These are phyloP conservation scores for Euphorbia schlechtendalii DNA, from an alignment of 441 rosid genomes.

Conservation along the genomic window DNA sequence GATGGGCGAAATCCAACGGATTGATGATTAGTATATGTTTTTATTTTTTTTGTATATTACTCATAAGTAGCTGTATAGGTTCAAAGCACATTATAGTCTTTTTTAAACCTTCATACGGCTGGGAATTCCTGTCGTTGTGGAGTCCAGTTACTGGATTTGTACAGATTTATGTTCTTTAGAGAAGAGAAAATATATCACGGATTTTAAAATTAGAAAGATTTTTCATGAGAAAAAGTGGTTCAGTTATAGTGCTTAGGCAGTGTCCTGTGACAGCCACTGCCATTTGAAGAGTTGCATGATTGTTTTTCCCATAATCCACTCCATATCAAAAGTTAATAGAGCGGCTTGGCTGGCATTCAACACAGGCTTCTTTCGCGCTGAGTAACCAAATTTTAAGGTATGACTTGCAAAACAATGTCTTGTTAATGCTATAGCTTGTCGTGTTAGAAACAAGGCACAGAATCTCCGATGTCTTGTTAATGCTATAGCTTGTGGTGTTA, in stretches of 20 bases:
- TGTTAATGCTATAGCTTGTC: too few species aligned
- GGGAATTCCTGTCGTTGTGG: not conserved
- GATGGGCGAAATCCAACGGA: conserved; percentile 79
- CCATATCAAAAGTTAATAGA: conserved; percentile 51
- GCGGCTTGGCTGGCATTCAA: too few species aligned
- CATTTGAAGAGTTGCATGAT: conserved; percentile 52
- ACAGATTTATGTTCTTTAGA: not conserved
- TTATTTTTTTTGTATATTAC: not conserved
- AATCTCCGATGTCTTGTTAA: too few species aligned
- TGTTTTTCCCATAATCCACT: conserved; percentile 73
- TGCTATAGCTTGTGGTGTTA: too few species aligned
- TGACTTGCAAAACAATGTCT: too few species aligned
- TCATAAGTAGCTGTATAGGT: not conserved
- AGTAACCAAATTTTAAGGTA: too few species aligned
- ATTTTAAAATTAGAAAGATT: too few species aligned
- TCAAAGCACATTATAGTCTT: not conserved
- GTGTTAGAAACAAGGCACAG: too few species aligned
- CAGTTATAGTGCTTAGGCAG: too few species aligned
- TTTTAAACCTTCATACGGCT: not conserved
- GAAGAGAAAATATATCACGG: too few species aligned
- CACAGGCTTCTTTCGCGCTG: too few species aligned
- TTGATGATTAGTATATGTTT: conserved; percentile 58
- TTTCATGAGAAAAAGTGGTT: too few species aligned
- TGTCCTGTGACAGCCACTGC: conserved; percentile 49
- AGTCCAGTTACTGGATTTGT: not conserved